Evolutionary conservation across 768 basidiomycete genomes (phyloP).

Genomic region (Crassisporium funariophilum): DNA sequence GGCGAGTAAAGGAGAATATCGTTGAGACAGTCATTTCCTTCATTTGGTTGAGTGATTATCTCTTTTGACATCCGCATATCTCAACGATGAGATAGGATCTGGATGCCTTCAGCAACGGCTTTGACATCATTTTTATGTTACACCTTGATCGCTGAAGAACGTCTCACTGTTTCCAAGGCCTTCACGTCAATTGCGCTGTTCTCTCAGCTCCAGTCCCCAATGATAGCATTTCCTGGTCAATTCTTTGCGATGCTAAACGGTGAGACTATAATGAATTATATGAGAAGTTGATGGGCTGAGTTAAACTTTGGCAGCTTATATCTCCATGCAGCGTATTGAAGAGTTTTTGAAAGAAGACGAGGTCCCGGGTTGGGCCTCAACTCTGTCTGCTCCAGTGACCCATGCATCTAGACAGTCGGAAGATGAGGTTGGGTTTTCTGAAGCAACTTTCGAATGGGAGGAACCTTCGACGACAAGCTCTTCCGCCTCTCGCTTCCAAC

Average conservation of each 20-base stretch:
- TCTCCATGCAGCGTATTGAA: slow-evolving; percentile 83
- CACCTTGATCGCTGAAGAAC: slow-evolving; percentile 63
- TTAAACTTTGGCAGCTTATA: slow-evolving; percentile 48
- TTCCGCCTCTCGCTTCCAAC: slow-evolving; percentile 45
- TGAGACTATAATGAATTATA: slow-evolving; percentile 23
- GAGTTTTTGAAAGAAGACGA: slow-evolving; percentile 72
- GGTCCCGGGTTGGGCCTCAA: slow-evolving; percentile 77
- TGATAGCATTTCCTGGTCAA: slow-evolving; percentile 64
- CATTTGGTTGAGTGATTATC: slow-evolving; percentile 49
- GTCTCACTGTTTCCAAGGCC: slow-evolving; percentile 75
- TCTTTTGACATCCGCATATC: not conserved
- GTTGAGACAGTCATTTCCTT: slow-evolving; percentile 65
- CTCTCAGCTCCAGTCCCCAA: slow-evolving; percentile 66
- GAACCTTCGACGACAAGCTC: slow-evolving; percentile 27
- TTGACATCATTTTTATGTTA: slow-evolving; percentile 65
- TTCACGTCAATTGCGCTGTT: slow-evolving; percentile 83
- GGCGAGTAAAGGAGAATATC: slow-evolving; percentile 67
- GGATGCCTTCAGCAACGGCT: slow-evolving; percentile 73
- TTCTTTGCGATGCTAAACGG: slow-evolving; percentile 67
- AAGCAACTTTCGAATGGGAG: slow-evolving; percentile 64
- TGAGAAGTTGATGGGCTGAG: slow-evolving; percentile 11
- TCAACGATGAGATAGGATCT: slow-evolving; percentile 47
- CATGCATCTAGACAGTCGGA: slow-evolving; percentile 11
- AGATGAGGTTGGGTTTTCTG: slow-evolving; percentile 50
- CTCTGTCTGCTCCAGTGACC: slow-evolving; percentile 43